Evolutionary conservation across 371 early-diverging fungal species (phyloP).

Genomic region (Mucor sp.): DNA sequence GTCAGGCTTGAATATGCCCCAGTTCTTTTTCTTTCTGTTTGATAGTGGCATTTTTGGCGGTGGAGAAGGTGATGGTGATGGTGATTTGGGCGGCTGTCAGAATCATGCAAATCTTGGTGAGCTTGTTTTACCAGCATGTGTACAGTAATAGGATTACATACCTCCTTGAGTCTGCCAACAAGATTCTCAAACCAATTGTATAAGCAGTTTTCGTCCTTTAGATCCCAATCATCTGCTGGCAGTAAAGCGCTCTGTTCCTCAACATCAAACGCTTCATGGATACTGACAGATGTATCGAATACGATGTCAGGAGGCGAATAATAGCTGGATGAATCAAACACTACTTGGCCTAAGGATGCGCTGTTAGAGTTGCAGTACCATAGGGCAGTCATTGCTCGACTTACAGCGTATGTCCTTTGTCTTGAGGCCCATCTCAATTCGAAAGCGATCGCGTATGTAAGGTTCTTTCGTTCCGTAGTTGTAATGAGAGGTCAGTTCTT

Average conservation of each 20-base stretch:
- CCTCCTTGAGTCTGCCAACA: background rate
- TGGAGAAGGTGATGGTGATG: background rate
- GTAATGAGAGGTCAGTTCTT: background rate
- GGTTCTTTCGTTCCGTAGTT: background rate
- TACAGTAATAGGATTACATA: background rate
- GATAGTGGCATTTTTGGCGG: too few species aligned
- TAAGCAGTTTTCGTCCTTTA: slow-evolving; percentile 5
- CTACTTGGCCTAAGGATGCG: slow-evolving; percentile 7
- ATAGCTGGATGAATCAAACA: slow-evolving; percentile 1
- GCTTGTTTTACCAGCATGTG: background rate
- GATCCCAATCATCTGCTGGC: background rate
- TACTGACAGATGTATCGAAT: background rate
- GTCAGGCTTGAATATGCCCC: background rate
- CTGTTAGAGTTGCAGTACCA: background rate
- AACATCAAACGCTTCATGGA: background rate
- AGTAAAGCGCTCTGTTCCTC: background rate
- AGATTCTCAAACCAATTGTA: slow-evolving; percentile 7
- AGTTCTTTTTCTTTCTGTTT: background rate
- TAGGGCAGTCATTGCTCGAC: background rate
- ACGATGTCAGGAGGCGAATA: slow-evolving; percentile 12
- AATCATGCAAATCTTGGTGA: background rate
- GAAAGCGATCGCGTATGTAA: slow-evolving; percentile 1
- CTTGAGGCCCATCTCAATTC: background rate
- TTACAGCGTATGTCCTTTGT: background rate
- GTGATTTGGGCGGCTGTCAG: background rate